A percentile compares a stretch with the other conserved stretches of the same genome.
These are phyloP conservation scores for Cystobasidium ongulense DNA, from an alignment of 768 basidiomycete species.

Conservation along the genomic window DNA sequence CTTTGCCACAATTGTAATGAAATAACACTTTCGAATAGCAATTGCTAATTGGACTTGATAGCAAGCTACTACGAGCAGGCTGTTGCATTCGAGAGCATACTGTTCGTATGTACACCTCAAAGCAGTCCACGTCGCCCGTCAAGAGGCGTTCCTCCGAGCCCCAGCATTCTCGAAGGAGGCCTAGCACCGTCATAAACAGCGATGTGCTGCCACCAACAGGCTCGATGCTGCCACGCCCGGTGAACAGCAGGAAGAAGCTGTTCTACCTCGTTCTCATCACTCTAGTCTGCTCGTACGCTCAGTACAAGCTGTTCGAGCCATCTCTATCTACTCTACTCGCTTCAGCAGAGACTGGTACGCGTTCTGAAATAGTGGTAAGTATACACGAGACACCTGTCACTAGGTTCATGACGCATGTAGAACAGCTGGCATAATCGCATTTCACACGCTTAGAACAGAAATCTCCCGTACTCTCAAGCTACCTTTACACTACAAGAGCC, in stretches of 20 bases:
- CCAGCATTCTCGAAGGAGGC: not conserved
- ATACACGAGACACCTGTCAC: not conserved
- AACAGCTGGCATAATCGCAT: too few relatives aligned
- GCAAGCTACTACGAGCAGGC: too few relatives aligned
- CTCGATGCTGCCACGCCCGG: not conserved
- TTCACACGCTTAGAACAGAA: not conserved
- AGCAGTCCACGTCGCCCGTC: not conserved
- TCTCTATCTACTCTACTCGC: too few relatives aligned
- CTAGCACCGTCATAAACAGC: not conserved
- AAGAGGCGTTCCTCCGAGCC: not conserved
- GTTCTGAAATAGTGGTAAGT: not conserved
- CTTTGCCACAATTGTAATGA: not conserved
- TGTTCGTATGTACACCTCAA: not conserved
- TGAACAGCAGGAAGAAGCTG: not conserved
- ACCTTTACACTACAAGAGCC: slow-evolving; percentile 5
- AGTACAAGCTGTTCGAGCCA: not conserved
- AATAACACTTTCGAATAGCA: not conserved
- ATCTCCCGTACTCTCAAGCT: not conserved
- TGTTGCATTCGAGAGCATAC: too few relatives aligned
- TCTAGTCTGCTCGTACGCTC: not conserved
- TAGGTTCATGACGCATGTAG: not conserved
- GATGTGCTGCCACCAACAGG: not conserved
- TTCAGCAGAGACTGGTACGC: not conserved
- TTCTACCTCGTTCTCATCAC: not conserved
- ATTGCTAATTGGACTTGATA: not conserved